phyloP scores from a whole-genome alignment of 2,329 filamentous ascomycete species.

The Fusarium sp. region DNA sequence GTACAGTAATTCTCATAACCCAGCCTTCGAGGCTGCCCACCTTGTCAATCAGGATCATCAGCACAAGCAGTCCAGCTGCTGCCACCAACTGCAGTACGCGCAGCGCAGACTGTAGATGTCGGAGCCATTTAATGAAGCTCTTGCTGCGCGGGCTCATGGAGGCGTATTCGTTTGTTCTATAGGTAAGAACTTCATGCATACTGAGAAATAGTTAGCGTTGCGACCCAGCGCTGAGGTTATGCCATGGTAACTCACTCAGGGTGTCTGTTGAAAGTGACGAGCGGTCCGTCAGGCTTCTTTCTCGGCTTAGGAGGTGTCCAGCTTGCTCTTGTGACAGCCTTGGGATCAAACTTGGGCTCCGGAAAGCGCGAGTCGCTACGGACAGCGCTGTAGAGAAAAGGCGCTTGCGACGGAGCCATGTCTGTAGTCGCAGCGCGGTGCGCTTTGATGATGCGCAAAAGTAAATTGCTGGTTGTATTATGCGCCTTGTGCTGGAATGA shows the following conservation, averaged over 20 bases:
- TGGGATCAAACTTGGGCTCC: constrained; percentile 81
- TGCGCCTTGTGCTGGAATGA: constrained; percentile 27
- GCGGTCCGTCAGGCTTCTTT: constrained; percentile 77
- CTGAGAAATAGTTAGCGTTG: constrained; percentile 49
- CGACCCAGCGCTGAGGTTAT: background rate
- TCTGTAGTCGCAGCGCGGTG: constrained; percentile 26
- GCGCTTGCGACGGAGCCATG: constrained; percentile 57
- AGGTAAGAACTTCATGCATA: constrained; percentile 73
- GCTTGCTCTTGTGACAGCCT: constrained; percentile 84
- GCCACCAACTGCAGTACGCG: constrained; percentile 75
- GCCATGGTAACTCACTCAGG: constrained; percentile 74
- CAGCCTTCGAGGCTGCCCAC: constrained; percentile 75
- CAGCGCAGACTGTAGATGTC: constrained; percentile 76
- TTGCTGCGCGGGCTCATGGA: constrained; percentile 79
- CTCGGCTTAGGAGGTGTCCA: constrained; percentile 72
- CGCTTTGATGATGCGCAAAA: constrained; percentile 18
- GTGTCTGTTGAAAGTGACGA: constrained; percentile 86
- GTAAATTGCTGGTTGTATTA: constrained; percentile 12
- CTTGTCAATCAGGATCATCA: constrained; percentile 81
- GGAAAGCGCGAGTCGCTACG: constrained; percentile 66
- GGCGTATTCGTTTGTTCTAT: constrained; percentile 70
- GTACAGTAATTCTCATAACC: constrained; percentile 81
- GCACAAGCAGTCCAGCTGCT: constrained; percentile 77
- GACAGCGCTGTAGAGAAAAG: constrained; percentile 78
- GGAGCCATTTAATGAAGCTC: constrained; percentile 74